These are phyloP conservation scores for Ensete ventricosum DNA, from an alignment of 176 grass and related monocot species.

Conservation along the genomic window DNA sequence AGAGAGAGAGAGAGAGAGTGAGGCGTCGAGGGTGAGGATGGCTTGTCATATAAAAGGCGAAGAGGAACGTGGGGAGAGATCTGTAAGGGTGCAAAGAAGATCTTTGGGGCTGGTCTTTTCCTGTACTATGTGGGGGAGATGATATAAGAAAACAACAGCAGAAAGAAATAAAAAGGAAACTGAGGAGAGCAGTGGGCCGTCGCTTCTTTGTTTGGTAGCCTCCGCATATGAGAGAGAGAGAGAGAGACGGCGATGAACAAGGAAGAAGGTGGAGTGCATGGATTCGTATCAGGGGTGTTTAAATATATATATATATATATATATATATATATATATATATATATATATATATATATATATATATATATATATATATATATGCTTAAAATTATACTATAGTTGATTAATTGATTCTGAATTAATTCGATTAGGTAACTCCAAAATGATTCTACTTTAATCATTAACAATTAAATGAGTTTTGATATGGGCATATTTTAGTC, in stretches of 20 bases:
- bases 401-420: no score
- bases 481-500: no score
- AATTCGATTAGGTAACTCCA: no score
- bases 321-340: no score
- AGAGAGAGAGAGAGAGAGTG: background rate
- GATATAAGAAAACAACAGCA: background rate
- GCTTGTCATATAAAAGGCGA: background rate
- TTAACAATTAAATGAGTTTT: no score
- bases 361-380: no score
- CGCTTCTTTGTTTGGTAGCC: background rate
- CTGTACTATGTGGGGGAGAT: background rate
- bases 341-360: no score
- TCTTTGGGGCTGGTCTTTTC: background rate
- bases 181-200: no score
- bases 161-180: no score
- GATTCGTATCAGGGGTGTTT: background rate
- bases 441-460: no score
- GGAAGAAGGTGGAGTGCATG: background rate
- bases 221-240: background rate
- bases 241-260: background rate
- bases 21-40: background rate
- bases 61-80: background rate
- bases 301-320: no score
- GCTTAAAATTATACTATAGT: no score
- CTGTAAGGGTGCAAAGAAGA: background rate